A percentile compares a stretch with the other conserved stretches of the same genome.
Evolutionary conservation across 208 protist species (phyloP).

Genomic region (Polymyxa betae): DNA sequence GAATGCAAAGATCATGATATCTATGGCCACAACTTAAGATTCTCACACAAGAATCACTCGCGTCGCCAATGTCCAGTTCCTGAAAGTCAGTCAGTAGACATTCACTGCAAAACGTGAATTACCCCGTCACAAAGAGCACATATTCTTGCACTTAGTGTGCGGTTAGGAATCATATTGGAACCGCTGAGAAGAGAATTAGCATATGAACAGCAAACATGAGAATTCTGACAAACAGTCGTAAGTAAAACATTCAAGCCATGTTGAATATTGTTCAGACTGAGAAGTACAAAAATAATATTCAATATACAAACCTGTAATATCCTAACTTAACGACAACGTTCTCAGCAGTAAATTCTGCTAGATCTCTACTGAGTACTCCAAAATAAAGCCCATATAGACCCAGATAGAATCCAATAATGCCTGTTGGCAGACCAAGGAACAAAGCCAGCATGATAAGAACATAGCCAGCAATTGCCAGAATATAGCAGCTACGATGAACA

Average conservation of each 20-base stretch:
- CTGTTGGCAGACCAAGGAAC: neutral
- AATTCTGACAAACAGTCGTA: neutral
- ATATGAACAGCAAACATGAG: neutral
- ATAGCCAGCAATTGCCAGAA: conserved; percentile 3
- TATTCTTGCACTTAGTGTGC: neutral
- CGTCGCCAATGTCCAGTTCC: neutral
- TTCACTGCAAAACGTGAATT: neutral
- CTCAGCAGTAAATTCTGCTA: conserved; percentile 71
- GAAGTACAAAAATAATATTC: no score
- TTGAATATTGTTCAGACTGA: no score
- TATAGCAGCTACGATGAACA: conserved; percentile 39
- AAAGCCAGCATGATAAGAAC: neutral
- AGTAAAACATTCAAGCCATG: neutral
- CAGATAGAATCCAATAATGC: conserved; percentile 47
- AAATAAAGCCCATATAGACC: conserved; percentile 73
- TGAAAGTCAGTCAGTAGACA: neutral
- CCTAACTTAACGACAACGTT: conserved; percentile 69
- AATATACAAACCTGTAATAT: neutral
- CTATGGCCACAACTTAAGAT: conserved; percentile 59
- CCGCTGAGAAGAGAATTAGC: neutral
- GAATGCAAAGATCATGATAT: conserved; percentile 70
- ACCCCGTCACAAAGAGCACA: conserved; percentile 56
- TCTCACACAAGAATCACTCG: neutral
- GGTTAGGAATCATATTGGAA: neutral
- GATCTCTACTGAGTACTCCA: conserved; percentile 73